Base-by-base conservation (phyloP, 805 yeast species). In the Dipodascopsis uninucleata region DNA sequence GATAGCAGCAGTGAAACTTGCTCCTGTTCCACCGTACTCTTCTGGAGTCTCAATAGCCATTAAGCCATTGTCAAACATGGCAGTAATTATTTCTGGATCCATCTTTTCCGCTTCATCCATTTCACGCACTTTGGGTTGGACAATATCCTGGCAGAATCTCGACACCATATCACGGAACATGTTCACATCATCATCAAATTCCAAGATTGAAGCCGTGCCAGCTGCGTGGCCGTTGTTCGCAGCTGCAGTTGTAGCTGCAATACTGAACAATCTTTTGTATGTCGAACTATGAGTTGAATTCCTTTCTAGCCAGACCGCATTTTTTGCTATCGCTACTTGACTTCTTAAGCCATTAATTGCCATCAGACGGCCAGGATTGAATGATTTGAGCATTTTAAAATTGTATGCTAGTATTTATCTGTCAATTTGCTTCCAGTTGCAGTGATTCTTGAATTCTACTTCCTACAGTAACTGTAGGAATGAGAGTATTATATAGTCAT, bases 11-110 rank as follows among this genome's bases (percentile, higher is more conserved):
- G 73, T 69, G 57, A 69, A 69, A 25, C 65, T 58, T 12, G 72
- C 74, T 16, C 71, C 74, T 5, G 72, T 71, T 16, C 74, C 74
- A 12, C 74, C 74, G 18, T 59, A 56, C 53, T 70, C 70, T 52
- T 69, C 73, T 17, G 73, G 71, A n/a, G 72, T 69, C 54, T 69
- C 74, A 31, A 69, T 63, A n/a, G 67, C 74, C 74, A 69, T 69
- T 10, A 70, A 60, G 2, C 74, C 74, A 36, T 61, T 61, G 22
- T 68, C 72, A 35, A 65, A 65, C 58, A 65, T 55, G 20, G 57
- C 64, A 40, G 52, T 42, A 31, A 66, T 56, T 28, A 65, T 42
- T n/a, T 40, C 49, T 21, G 54, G 47, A 39, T 62, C 68, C 64
- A 66, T 65, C 26, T 45, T 35, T 49, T 65, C 70, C n/a, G 52